A percentile compares a stretch with the other conserved stretches of the same genome.
Conservation (phyloP, 2,329 filamentous ascomycete species). For the Annulohypoxylon truncatum region DNA sequence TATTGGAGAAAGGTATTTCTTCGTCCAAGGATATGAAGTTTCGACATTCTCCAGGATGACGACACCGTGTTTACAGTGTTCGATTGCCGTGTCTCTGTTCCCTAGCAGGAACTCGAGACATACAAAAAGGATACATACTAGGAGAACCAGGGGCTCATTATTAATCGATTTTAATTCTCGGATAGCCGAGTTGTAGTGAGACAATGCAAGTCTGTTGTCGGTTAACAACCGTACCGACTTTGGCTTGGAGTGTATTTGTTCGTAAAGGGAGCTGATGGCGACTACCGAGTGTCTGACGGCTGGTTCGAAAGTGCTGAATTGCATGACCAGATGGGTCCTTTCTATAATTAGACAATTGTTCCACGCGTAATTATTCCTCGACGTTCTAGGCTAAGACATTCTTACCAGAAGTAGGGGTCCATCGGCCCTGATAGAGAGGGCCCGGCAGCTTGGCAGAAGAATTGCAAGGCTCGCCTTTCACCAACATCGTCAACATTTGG, state of each 20-base stretch:
- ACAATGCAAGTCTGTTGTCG: conserved; percentile 51
- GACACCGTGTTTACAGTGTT: conserved; percentile 55
- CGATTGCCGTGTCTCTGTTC: conserved; percentile 51
- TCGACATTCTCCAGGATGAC: conserved; percentile 50
- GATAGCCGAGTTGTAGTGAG: conserved; percentile 58
- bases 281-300: conserved; percentile 54
- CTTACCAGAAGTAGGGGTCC: conserved; percentile 54
- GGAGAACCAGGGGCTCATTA: conserved; percentile 52
- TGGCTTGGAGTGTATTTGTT: conserved; percentile 43
- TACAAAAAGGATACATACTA: conserved; percentile 57
- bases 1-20: conserved; percentile 51
- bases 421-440: conserved; percentile 53
- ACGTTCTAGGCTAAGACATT: background rate
- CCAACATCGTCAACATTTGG: conserved; percentile 39
- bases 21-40: conserved; percentile 46
- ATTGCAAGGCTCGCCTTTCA: conserved; percentile 52
- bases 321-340: conserved; percentile 54
- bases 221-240: conserved; percentile 18
- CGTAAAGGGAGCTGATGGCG: conserved; percentile 56
- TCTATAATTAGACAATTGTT: background rate
- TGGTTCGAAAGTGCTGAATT: conserved; percentile 53
- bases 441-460: conserved; percentile 54
- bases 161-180: conserved; percentile 47
- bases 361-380: background rate
- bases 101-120: conserved; percentile 58